Conservation (phyloP, 164 flowering plant genomes). For the Protea cynaroides region DNA sequence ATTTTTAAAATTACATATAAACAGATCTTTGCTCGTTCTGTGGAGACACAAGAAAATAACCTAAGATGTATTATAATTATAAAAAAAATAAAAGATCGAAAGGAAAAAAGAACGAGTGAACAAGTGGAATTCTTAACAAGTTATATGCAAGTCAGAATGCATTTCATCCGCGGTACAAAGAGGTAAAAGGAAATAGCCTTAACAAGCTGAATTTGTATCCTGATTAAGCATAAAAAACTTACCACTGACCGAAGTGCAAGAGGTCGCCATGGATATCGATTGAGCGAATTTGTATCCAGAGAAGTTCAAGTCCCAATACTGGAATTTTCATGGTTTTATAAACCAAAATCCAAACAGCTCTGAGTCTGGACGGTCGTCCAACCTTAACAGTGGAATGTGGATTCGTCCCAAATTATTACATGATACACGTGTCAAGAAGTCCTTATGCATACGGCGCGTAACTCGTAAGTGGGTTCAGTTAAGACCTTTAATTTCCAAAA, state of each 20-base stretch:
- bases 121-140: neutral
- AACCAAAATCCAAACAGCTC: too few relatives aligned
- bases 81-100: too few relatives aligned
- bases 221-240: neutral
- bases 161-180: neutral
- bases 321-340: too few relatives aligned
- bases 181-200: neutral
- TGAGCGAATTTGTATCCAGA: neutral
- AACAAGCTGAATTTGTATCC: neutral
- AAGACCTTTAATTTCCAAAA: too few relatives aligned
- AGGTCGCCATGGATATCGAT: slow-evolving; percentile 5
- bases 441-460: too few relatives aligned
- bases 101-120: neutral
- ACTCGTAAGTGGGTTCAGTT: too few relatives aligned
- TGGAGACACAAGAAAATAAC: neutral
- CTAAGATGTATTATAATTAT: too few relatives aligned
- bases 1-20: neutral
- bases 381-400: too few relatives aligned
- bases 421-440: too few relatives aligned
- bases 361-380: too few relatives aligned
- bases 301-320: neutral
- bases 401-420: too few relatives aligned
- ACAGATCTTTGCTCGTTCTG: neutral
- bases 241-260: slow-evolving; percentile 3
- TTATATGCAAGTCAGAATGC: too few relatives aligned